Evolutionary conservation across 306 rosid genomes (phyloP), one percentile per base, ranked within the genome.

Genomic region (Fragaria iinumae): DNA sequence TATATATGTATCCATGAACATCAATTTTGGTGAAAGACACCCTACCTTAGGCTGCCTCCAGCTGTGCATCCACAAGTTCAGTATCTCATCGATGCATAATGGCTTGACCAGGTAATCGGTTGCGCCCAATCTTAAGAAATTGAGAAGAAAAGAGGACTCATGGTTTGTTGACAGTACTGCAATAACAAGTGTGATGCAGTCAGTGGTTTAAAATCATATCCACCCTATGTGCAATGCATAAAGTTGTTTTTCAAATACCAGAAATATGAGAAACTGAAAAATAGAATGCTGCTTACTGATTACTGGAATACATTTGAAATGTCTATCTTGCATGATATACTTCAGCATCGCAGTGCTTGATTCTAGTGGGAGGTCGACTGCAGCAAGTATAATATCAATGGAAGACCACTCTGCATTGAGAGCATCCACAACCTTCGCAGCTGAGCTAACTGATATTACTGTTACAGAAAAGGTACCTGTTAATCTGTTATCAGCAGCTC

Each of bases 101-200:
- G 81, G 76, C 76, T 71, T 78, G 8, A 70, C 76, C 76, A 78
- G 60, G 39, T 59, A 78, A 52, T 70, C 81, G 21, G 81, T 64
- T 4, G 76, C 81, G 0, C 81, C 81, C 25, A 70, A 64, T 44
- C 71, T 57, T n/a, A 77, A 45, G 69, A 56, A 77, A 63, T 70
- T 77, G 60, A 44, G 52, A 47, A 78, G 67, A 18, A 78, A 66
- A 47, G 69, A 49, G 52, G 63, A n/a, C 62, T 78, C 71, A 32
- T 71, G 64, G 48, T 60, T 69, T n/a, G 53, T 60, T 11, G 76
- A 60, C 63, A 59, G 45, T 70, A 78, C 81, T 71, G 32, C 29
- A 59, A 70, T 13, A 71, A 78, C 5, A 8, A 74, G 18, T 74
- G n/a, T 20, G 72, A 53, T 18, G 68, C 39, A 55, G 6, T 16